Conservation (phyloP, 768 basidiomycete species). For the Cubamyces lactineus region DNA sequence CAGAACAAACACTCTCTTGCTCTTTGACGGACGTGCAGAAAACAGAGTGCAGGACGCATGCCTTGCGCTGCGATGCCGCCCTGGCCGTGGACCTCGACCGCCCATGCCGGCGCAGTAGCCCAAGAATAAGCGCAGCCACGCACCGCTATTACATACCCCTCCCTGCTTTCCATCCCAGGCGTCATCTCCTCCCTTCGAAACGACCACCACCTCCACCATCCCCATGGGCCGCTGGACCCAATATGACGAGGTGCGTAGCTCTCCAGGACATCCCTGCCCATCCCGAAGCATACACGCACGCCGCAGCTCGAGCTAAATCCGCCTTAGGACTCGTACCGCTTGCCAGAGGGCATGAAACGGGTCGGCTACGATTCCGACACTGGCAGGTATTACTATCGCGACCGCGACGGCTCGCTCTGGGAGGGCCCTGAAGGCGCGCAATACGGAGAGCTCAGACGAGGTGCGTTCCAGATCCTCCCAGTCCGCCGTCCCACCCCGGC, state of each 20-base stretch:
- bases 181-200: slow-evolving; percentile 7
- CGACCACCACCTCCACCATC: slow-evolving; percentile 8
- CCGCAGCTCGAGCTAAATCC: slow-evolving; percentile 12
- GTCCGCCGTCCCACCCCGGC: background rate
- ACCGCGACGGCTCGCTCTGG: slow-evolving; percentile 54
- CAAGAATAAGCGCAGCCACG: slow-evolving; percentile 9
- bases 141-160: background rate
- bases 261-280: background rate
- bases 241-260: slow-evolving; percentile 39
- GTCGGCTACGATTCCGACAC: slow-evolving; percentile 79
- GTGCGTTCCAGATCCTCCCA: slow-evolving; percentile 35
- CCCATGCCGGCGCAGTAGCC: slow-evolving; percentile 4
- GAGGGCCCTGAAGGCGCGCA: slow-evolving; percentile 64
- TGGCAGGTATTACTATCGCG: slow-evolving; percentile 66
- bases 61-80: background rate
- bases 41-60: background rate
- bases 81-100: slow-evolving; percentile 14
- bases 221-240: slow-evolving; percentile 43
- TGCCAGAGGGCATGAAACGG: slow-evolving; percentile 58
- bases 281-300: background rate
- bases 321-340: slow-evolving; percentile 52
- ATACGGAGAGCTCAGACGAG: slow-evolving; percentile 54
- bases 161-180: background rate
- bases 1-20: no score
- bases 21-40: no score